Percentiles rank a stretch among this genome's conserved stretches.
Evolutionary conservation across 2,329 filamentous ascomycete genomes (phyloP).

Genomic region (Metarhizium album): DNA sequence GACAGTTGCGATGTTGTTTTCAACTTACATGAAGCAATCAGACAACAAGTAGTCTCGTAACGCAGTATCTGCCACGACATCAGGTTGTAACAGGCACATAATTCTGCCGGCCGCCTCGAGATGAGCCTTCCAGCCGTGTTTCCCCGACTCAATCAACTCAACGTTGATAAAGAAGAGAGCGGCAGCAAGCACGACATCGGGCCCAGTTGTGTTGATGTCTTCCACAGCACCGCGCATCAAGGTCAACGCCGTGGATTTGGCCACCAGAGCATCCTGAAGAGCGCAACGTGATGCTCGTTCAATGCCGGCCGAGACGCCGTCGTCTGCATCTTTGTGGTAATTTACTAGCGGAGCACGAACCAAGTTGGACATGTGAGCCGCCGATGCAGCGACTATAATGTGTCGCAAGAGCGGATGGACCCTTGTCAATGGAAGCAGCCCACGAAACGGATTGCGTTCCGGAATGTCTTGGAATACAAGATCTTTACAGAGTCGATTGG

Average conservation of each 20-base stretch:
- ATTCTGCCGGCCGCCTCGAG: constrained; percentile 34
- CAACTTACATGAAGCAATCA: constrained; percentile 34
- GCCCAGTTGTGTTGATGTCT: constrained; percentile 24
- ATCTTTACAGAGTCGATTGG: constrained; percentile 40
- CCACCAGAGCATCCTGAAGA: constrained; percentile 32
- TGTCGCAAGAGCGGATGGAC: constrained; percentile 32
- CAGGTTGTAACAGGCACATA: constrained; percentile 28
- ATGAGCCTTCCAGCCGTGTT: constrained; percentile 35
- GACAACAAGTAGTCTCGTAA: constrained; percentile 35
- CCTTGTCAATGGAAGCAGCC: constrained; percentile 30
- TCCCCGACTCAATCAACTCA: constrained; percentile 38
- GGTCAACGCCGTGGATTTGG: constrained; percentile 33
- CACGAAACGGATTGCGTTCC: constrained; percentile 35
- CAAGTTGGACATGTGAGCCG: constrained; percentile 36
- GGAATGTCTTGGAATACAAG: constrained; percentile 36
- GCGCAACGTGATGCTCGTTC: constrained; percentile 16
- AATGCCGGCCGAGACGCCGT: constrained; percentile 2
- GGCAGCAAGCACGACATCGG: constrained; percentile 32
- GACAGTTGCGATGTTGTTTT: not conserved
- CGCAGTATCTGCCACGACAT: constrained; percentile 20
- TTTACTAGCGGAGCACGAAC: constrained; percentile 20
- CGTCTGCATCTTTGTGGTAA: not conserved
- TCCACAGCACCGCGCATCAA: constrained; percentile 30
- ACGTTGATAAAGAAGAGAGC: constrained; percentile 40
- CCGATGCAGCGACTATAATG: constrained; percentile 37